phyloP scores from a whole-genome alignment of 495 filamentous ascomycete species.

The Xylaria scruposa region DNA sequence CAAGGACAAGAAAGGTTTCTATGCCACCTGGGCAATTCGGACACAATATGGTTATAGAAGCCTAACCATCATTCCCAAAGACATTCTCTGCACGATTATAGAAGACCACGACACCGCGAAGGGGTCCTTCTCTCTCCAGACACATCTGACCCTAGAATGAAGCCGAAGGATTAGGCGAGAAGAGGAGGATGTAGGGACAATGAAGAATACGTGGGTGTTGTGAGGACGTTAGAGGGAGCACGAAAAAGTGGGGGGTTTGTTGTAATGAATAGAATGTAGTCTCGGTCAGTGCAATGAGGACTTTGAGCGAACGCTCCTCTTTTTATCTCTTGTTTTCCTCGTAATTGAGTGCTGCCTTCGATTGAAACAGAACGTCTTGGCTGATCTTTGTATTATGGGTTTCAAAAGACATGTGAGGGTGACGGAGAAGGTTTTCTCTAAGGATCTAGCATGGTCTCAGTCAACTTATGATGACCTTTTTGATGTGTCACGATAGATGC shows the following conservation, averaged over 20 bases:
- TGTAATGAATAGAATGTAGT: too few species aligned
- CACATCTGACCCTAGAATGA: not conserved
- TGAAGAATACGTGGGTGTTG: not conserved
- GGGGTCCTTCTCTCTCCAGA: not conserved
- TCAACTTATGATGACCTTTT: too few species aligned
- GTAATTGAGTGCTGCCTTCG: too few species aligned
- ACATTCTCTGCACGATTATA: not conserved
- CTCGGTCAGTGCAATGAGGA: too few species aligned
- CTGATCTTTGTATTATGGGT: too few species aligned
- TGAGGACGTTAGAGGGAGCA: not conserved
- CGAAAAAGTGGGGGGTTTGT: not conserved
- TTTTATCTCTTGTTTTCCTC: too few species aligned
- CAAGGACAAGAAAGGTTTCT: not conserved
- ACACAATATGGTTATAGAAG: not conserved
- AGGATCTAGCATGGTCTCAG: too few species aligned
- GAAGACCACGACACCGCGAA: not conserved
- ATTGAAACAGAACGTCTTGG: too few species aligned
- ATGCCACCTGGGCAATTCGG: not conserved
- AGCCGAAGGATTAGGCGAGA: not conserved
- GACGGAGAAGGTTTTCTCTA: too few species aligned
- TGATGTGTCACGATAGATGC: too few species aligned
- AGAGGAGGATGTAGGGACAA: not conserved
- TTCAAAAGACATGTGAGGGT: too few species aligned
- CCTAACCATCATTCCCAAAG: not conserved
- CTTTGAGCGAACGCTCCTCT: too few species aligned